phyloP scores from a whole-genome alignment of 2,329 filamentous ascomycete species.

The Rutstroemia sp. region DNA sequence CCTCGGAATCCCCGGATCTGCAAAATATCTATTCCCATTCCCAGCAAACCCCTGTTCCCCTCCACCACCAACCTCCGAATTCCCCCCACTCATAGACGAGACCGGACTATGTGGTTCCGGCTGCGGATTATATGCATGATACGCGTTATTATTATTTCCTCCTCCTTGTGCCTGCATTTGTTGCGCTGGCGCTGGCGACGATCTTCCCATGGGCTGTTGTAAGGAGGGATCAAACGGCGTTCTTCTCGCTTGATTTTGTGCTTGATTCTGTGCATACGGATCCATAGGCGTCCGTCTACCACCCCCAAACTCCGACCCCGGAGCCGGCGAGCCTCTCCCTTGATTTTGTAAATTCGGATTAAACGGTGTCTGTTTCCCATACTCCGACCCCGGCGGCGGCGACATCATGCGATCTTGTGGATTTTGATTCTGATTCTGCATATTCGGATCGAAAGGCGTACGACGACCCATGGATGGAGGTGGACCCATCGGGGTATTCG shows the following conservation, averaged over 20 bases:
- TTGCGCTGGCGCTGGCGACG: neutral
- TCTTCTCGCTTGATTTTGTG: neutral
- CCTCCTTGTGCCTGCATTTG: neutral
- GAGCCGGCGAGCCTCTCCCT: neutral
- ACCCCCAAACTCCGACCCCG: neutral
- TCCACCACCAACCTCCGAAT: neutral
- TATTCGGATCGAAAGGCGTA: constrained; percentile 21
- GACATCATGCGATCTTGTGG: constrained; percentile 1
- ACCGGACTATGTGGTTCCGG: neutral
- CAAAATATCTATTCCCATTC: neutral
- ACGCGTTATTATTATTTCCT: neutral
- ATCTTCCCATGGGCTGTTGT: neutral
- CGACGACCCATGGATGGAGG: constrained; percentile 22
- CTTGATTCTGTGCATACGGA: neutral
- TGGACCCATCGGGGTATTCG: constrained; percentile 22
- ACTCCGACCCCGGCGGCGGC: neutral
- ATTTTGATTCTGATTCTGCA: neutral
- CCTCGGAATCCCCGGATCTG: neutral
- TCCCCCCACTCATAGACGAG: neutral
- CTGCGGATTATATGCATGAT: neutral
- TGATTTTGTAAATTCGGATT: neutral
- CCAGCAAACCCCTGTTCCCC: too few relatives aligned
- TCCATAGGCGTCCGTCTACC: neutral
- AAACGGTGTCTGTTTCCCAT: neutral
- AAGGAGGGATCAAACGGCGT: constrained; percentile 2